Evolutionary conservation across 768 basidiomycete species (phyloP).

Genomic region (Clathrus columnatus): DNA sequence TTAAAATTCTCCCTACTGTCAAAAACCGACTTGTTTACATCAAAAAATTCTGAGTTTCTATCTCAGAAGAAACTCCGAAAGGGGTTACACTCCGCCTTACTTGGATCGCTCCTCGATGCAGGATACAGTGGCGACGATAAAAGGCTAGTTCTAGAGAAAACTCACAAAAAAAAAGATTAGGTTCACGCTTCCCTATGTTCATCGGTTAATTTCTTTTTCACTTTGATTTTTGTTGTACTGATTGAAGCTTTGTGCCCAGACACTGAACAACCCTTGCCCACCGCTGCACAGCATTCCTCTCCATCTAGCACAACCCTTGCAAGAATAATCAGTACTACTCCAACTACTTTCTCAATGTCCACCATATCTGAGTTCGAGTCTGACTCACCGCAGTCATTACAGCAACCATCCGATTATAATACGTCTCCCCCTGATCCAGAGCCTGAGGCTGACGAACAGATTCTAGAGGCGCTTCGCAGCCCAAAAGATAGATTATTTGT

Average conservation of each 20-base stretch:
- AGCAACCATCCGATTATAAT: neutral
- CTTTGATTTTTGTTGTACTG: neutral
- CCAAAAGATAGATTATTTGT: conserved; percentile 79
- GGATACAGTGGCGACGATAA: neutral
- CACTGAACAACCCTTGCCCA: conserved; percentile 6
- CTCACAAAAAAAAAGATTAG: neutral
- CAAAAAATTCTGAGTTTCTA: neutral
- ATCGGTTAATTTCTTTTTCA: neutral
- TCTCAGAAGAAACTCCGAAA: neutral
- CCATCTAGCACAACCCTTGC: neutral
- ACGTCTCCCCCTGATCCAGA: neutral
- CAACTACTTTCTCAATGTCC: neutral
- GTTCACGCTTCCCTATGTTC: conserved; percentile 10
- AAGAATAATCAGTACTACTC: conserved; percentile 1
- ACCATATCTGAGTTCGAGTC: neutral
- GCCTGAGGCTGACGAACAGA: conserved; percentile 49
- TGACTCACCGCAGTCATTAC: neutral
- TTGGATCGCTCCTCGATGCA: conserved; percentile 4
- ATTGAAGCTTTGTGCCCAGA: neutral
- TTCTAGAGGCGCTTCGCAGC: conserved; percentile 77
- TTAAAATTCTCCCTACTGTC: neutral
- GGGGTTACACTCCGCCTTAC: neutral
- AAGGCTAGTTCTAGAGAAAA: neutral
- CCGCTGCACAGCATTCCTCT: conserved; percentile 10
- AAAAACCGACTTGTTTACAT: neutral